Base-by-base conservation (phyloP, 208 protist species). In the Leishmania gerbilli region DNA sequence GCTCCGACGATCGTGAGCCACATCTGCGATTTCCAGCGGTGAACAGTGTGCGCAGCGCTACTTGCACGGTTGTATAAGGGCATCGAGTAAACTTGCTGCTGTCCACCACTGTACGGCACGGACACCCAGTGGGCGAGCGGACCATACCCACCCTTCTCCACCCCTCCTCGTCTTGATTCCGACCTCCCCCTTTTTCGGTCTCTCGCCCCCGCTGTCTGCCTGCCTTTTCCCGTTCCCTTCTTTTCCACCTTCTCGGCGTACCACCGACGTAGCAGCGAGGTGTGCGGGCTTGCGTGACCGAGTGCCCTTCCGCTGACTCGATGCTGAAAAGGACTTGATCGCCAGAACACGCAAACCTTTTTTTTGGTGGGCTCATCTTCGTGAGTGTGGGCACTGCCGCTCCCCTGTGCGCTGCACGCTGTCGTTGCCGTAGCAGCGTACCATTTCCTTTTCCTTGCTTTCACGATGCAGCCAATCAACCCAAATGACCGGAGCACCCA, bases 391-490 rank as follows among this genome's bases (percentile, higher is more conserved):
- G 45, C 55, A 17, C 69, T 51, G 24, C 11, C 45, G 24, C 27
- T 7, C 27, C 6, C 31, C 37, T 72, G 42, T 67, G 60, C n/a
- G 27, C 37, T 72, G 42, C n/a, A 8, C n/a, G 62, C 45, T 53
- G 21, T 74, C 24, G 7, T 1, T 47, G 68, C 11, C 4, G 42
- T 34, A 24, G 21, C 45, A 8, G 68, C 68, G 37, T 53, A 47
- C 34, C 45, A 19, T 4, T 3, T 72, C 55, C n/a, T 71, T 47
- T 6, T 79, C 7, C 8, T 79, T 49, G 34, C 0, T n/a, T 31
- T 80, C 74, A 69, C 58, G 51, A 95, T 95, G 90, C 75, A 89
- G 42, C 67, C 77, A 21, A 91, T 96, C 81, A 82, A 92, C 68
- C 85, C 89, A 3, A 78, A 84, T 64, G 89, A 94, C 71, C 80